Evolutionary conservation across 495 filamentous ascomycete genomes (phyloP).

Genomic region (Xylaria acuta): DNA sequence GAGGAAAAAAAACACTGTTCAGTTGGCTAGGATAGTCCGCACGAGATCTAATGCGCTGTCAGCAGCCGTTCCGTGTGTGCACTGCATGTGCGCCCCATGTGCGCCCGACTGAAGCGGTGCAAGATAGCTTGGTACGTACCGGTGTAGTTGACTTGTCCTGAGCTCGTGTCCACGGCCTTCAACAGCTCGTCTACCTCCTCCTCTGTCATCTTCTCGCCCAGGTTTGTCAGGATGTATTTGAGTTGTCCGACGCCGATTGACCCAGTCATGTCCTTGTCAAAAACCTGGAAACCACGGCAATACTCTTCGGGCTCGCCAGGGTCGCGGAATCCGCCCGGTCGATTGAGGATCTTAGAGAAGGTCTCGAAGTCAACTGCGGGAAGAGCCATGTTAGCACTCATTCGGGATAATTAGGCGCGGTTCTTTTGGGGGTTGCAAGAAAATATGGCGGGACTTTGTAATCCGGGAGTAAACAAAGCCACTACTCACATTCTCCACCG

Average conservation of each 20-base stretch:
- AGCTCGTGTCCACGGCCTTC: conserved; percentile 93
- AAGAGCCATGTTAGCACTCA: conserved; percentile 1
- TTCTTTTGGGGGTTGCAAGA: background rate
- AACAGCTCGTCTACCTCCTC: conserved; percentile 98
- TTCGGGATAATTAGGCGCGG: background rate
- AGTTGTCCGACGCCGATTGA: conserved; percentile 97
- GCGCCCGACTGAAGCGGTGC: background rate
- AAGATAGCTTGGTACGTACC: conserved; percentile 59
- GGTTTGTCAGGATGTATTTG: conserved; percentile 93
- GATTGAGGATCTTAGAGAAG: conserved; percentile 93
- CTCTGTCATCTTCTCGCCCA: conserved; percentile 98
- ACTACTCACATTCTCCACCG: conserved; percentile 84
- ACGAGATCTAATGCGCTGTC: conserved; percentile 72
- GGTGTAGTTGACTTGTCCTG: conserved; percentile 95
- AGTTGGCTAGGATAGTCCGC: conserved; percentile 93
- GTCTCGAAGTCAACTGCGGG: conserved; percentile 92
- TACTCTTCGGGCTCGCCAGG: conserved; percentile 98
- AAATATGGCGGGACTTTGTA: background rate
- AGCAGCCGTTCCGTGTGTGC: conserved; percentile 21
- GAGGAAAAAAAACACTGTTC: conserved; percentile 38
- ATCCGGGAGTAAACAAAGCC: conserved; percentile 19
- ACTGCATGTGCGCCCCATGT: background rate
- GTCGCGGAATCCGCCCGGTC: conserved; percentile 96
- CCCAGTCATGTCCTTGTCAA: conserved; percentile 98
- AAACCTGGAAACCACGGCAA: conserved; percentile 97